phyloP scores from a whole-genome alignment of 2,329 filamentous ascomycete species.

The Fusarium verrucosum region DNA sequence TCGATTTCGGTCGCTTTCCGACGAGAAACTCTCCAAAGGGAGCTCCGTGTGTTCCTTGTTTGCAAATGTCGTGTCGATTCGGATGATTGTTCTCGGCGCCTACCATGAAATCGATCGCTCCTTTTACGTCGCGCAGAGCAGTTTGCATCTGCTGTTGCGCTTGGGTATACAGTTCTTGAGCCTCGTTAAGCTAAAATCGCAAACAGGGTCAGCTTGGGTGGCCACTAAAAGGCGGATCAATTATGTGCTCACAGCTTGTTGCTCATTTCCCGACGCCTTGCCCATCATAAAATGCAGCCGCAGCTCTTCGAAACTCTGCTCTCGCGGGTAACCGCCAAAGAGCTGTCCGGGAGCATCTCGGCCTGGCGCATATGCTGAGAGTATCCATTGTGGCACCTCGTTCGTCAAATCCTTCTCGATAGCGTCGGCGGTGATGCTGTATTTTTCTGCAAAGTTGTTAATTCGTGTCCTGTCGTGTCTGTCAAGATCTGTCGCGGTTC shows the following conservation, averaged over 20 bases:
- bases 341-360: slow-evolving; percentile 81
- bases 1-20: slow-evolving; percentile 47
- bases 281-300: slow-evolving; percentile 75
- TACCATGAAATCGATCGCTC: slow-evolving; percentile 75
- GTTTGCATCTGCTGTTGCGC: slow-evolving; percentile 76
- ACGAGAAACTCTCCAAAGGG: slow-evolving; percentile 58
- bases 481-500: not conserved
- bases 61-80: slow-evolving; percentile 74
- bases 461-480: not conserved
- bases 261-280: slow-evolving; percentile 66
- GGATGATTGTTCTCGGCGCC: slow-evolving; percentile 75
- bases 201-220: slow-evolving; percentile 28
- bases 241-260: slow-evolving; percentile 57
- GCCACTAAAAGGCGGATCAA: not conserved
- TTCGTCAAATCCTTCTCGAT: slow-evolving; percentile 74
- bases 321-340: slow-evolving; percentile 79
- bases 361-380: slow-evolving; percentile 86
- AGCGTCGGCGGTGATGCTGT: slow-evolving; percentile 64
- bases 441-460: slow-evolving; percentile 48
- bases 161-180: slow-evolving; percentile 68
- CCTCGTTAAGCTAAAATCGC: slow-evolving; percentile 64
- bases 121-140: slow-evolving; percentile 74
- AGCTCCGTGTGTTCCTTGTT: slow-evolving; percentile 56
- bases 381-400: slow-evolving; percentile 83
- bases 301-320: slow-evolving; percentile 90